phyloP scores from a whole-genome alignment of 1,139 yeast genomes.

The Debaryomycetaceae sp. region DNA sequence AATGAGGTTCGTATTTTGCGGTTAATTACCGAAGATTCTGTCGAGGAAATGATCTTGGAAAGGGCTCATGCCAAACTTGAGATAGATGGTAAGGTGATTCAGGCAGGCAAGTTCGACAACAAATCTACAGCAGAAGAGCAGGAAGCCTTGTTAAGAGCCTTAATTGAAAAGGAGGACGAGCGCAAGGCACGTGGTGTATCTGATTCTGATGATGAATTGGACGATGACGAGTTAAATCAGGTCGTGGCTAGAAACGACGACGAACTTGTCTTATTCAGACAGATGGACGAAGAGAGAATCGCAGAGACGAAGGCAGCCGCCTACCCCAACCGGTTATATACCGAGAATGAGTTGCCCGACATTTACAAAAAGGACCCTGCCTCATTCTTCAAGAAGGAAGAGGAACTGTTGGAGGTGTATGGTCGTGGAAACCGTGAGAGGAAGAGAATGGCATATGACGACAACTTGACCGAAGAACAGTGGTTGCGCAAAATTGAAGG shows the following conservation, averaged over 20 bases:
- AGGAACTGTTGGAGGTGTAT: constrained; percentile 36
- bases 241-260: constrained; percentile 63
- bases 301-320: constrained; percentile 35
- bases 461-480: constrained; percentile 71
- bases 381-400: constrained; percentile 44
- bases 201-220: constrained; percentile 52
- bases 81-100: constrained; percentile 84
- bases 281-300: constrained; percentile 54
- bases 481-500: constrained; percentile 66
- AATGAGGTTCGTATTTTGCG: constrained; percentile 79
- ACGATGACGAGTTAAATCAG: constrained; percentile 70
- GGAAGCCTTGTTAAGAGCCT: constrained; percentile 67
- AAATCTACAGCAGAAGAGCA: constrained; percentile 81
- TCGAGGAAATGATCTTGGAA: constrained; percentile 77
- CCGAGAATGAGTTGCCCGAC: constrained; percentile 62
- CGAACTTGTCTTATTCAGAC: constrained; percentile 51
- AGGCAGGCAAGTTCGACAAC: constrained; percentile 83
- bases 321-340: constrained; percentile 50
- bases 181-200: constrained; percentile 39
- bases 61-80: constrained; percentile 80
- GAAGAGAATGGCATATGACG: constrained; percentile 58
- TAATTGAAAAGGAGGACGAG: constrained; percentile 69
- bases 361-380: constrained; percentile 52
- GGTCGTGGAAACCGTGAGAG: constrained; percentile 68
- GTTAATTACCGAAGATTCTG: constrained; percentile 75